phyloP scores from a whole-genome alignment of 805 yeast genomes.

The Lipomyces spencermartinsiae region DNA sequence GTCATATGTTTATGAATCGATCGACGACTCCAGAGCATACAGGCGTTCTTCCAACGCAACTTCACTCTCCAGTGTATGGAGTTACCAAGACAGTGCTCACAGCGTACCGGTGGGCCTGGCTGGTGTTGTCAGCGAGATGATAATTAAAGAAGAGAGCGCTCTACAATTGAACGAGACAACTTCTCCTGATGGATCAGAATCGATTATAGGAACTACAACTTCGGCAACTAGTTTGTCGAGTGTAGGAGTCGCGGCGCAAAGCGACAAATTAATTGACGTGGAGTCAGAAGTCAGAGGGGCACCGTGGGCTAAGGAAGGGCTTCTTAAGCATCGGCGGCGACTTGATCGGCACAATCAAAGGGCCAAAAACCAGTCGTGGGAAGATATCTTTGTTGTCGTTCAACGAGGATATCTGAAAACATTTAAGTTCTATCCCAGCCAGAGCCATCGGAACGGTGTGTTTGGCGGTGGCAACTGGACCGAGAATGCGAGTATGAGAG shows the following conservation, averaged over 20 bases:
- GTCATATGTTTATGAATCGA: no score
- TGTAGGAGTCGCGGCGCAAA: no score
- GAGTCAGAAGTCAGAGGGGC: constrained; percentile 72
- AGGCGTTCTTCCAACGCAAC: no score
- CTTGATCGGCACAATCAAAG: constrained; percentile 41
- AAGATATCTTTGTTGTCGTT: constrained; percentile 66
- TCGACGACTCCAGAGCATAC: no score
- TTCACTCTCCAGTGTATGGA: no score
- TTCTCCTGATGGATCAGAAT: no score
- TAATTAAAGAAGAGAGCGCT: constrained; percentile 39
- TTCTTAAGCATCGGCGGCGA: constrained; percentile 51
- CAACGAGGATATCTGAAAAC: constrained; percentile 69
- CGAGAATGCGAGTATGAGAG: constrained; percentile 64
- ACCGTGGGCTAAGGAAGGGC: constrained; percentile 80
- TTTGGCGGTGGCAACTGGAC: constrained; percentile 75
- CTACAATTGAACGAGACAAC: no score
- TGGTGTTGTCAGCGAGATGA: constrained; percentile 43
- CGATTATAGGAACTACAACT: no score
- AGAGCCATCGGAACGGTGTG: constrained; percentile 42
- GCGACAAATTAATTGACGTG: constrained; percentile 53
- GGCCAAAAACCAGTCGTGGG: constrained; percentile 47
- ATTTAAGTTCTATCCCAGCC: constrained; percentile 54
- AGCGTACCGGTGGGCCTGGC: constrained; percentile 42
- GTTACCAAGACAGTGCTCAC: no score
- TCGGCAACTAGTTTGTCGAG: no score